These are phyloP conservation scores for Rhizophagus clarus DNA, from an alignment of 192 early-diverging fungal species.

Conservation along the genomic window DNA sequence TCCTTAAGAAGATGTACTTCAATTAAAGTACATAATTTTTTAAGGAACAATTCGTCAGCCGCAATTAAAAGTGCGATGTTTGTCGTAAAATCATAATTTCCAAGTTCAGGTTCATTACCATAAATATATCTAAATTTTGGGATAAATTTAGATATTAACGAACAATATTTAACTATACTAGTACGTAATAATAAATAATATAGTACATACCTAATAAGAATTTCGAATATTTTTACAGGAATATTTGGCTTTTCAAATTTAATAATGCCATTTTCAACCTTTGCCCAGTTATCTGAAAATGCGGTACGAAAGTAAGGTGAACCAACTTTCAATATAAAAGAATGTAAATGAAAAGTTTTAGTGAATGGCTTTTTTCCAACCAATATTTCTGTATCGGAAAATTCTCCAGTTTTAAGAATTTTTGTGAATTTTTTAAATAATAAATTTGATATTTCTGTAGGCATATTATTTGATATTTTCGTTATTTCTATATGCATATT, in stretches of 20 bases:
- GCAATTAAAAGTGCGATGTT: neutral
- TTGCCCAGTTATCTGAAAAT: neutral
- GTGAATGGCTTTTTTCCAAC: neutral
- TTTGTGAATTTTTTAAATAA: no score
- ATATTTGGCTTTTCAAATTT: constrained; percentile 1
- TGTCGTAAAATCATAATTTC: neutral
- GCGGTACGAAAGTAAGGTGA: constrained; percentile 1
- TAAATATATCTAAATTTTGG: neutral
- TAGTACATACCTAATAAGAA: constrained; percentile 2
- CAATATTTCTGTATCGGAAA: neutral
- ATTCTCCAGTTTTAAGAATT: neutral
- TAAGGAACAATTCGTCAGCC: neutral
- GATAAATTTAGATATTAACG: neutral
- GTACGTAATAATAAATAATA: no score
- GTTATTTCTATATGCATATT: no score
- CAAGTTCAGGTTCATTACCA: neutral
- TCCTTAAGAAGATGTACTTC: neutral
- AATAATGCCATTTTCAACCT: neutral
- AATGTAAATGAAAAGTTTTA: neutral
- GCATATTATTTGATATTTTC: no score
- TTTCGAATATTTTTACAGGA: neutral
- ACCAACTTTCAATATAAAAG: neutral
- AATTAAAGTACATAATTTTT: neutral
- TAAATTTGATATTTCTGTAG: no score
- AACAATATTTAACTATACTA: neutral